Evolutionary conservation across 176 grass and related monocot genomes (phyloP).

Genomic region (Poa annua): DNA sequence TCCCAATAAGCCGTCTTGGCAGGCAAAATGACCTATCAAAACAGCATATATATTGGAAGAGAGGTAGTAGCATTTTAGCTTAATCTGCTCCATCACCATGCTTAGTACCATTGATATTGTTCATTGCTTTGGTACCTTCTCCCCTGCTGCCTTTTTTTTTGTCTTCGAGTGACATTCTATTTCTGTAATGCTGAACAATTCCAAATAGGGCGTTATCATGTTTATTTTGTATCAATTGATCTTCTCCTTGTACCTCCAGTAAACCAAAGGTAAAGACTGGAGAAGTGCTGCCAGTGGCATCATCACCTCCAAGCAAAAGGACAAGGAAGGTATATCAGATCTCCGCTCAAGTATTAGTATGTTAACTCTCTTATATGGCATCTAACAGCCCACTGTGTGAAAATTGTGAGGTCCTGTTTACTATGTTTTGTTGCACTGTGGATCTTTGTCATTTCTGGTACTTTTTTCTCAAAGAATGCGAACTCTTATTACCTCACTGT

Average conservation of each 20-base stretch:
- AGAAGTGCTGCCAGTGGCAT: not conserved
- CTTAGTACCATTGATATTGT: not conserved
- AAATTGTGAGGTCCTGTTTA: not conserved
- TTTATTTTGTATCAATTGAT: not conserved
- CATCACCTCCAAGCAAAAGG: slow-evolving; percentile 20
- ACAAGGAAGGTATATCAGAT: not conserved
- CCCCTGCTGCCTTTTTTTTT: not conserved
- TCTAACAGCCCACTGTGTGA: not conserved
- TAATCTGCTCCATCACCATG: not conserved
- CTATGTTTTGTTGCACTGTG: not conserved
- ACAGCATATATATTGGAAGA: too few relatives aligned
- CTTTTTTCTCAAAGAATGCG: not conserved
- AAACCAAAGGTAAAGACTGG: not conserved
- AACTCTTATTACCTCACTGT: not conserved
- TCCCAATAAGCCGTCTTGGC: too few relatives aligned
- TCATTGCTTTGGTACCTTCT: not conserved
- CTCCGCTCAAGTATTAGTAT: not conserved
- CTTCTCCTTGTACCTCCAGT: slow-evolving; percentile 2
- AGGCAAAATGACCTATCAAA: too few relatives aligned
- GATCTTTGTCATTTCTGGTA: not conserved
- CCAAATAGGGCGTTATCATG: not conserved
- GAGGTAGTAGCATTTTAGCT: not conserved
- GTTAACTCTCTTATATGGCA: not conserved
- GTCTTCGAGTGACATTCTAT: not conserved
- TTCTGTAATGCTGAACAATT: not conserved